Percentiles rank a stretch among this genome's conserved stretches.
Evolutionary conservation across 2,329 filamentous ascomycete genomes (phyloP).

Genomic region (Microdochium bolleyi): DNA sequence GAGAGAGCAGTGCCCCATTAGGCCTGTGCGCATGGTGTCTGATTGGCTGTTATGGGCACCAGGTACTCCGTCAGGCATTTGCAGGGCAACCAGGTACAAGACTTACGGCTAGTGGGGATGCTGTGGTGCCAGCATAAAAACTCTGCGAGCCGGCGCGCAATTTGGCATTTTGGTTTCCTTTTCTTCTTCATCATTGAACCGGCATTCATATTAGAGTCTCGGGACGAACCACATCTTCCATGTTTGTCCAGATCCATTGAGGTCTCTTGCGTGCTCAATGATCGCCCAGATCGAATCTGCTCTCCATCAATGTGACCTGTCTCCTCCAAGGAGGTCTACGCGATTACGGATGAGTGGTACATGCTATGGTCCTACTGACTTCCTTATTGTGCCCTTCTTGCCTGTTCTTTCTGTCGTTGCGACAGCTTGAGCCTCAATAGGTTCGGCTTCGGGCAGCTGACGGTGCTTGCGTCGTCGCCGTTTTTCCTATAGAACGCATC

Average conservation of each 20-base stretch:
- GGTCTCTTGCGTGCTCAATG: slow-evolving; percentile 94
- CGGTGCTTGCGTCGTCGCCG: slow-evolving; percentile 67
- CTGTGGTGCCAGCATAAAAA: not conserved
- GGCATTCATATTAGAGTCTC: slow-evolving; percentile 99
- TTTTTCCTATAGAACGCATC: slow-evolving; percentile 75
- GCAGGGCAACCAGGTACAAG: too few relatives aligned
- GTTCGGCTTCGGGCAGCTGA: slow-evolving; percentile 78
- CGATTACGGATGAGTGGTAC: slow-evolving; percentile 29
- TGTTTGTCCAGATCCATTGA: slow-evolving; percentile 84
- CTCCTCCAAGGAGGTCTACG: slow-evolving; percentile 30
- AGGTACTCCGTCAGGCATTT: not conserved
- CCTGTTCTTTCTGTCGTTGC: slow-evolving; percentile 41
- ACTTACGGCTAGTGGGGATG: not conserved
- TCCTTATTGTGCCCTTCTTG: not conserved
- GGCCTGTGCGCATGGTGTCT: too few relatives aligned
- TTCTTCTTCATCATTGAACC: slow-evolving; percentile 63
- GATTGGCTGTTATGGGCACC: too few relatives aligned
- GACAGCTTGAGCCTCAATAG: slow-evolving; percentile 79
- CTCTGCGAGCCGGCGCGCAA: not conserved
- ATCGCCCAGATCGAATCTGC: slow-evolving; percentile 76
- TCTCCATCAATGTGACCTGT: slow-evolving; percentile 67
- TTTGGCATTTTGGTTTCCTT: slow-evolving; percentile 33
- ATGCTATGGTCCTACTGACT: slow-evolving; percentile 7
- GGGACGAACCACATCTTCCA: slow-evolving; percentile 70
- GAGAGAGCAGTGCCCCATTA: not conserved